Base-by-base conservation (phyloP, 2,329 filamentous ascomycete species). In the Penicillium oxalicum region DNA sequence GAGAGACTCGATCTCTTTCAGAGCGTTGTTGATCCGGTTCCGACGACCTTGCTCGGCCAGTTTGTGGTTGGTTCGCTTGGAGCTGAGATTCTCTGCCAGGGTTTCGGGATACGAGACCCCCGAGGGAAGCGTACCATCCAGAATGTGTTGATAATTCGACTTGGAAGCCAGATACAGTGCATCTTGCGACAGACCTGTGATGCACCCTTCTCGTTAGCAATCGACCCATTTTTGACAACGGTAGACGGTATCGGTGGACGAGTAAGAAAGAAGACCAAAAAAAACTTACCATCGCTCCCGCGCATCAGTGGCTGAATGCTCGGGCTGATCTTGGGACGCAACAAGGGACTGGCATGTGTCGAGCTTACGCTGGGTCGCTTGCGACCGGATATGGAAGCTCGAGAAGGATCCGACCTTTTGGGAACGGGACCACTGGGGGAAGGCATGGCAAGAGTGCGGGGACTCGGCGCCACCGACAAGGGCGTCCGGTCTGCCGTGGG, bases 21-120 rank as follows among this genome's bases (percentile, higher is more conserved):
- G 75, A 0, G 93, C 93, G 46, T 84, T 87, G 66, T 98, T 98
- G 70, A 98, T 97, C 41, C 93, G 83, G 65, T 98, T 97, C 50
- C 93, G 79, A 41, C 93, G 83, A 5, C 93, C 93, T 72, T 98
- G 93, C 71, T 98, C 93, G 13, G 93, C 93, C 57, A 98, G 88
- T 70, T 98, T 98, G 74, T 98, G 93, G 38, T 90, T 95, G 2
- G 93, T 97, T 45, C 91, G 86, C 74, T 98, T 98, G 3, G 90
- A 95, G 0, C 91, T 96, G 26, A 98, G 74, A 56, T 95, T 95
- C 24, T 91, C 94, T 5, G 91, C 95, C 37, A 98, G 77, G 44
- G 91, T 88, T 58, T 87, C 89, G 0, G 91, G 91, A 59, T 96
- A 97, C 1, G 86, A 87, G 9, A 96, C 86, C 9, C 91, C 91